Base-by-base conservation (phyloP, 768 basidiomycete species). In the Tricholoma hemisulphureum region DNA sequence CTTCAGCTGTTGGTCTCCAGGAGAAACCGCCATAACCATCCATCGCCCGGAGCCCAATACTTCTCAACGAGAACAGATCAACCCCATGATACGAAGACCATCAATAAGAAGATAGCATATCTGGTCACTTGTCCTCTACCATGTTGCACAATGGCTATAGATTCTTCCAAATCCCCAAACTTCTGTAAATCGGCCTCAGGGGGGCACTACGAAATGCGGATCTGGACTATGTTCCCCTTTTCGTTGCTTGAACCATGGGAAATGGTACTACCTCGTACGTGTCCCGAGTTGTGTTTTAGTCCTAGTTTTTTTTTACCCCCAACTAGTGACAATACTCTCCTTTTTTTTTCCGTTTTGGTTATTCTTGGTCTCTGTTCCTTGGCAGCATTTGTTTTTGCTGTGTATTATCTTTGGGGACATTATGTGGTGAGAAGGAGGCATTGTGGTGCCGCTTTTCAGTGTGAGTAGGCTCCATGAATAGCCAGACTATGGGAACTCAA, bases 161-260 rank as follows among this genome's bases (percentile, higher is more conserved):
- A 34, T n/a, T n/a, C 46, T 9, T 28, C 67, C 18, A 71, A 65
- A 59, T 67, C 68, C 13, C 64, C 63, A 60, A 58, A 28, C 58
- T 59, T 43, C 58, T 66, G n/a, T n/a, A n/a, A n/a, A n/a, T 13
- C 61, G 66, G 16, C 69, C 62, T n/a, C 77, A 76, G 8, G 66
- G 72, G 6, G 80, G 81, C 73, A 76, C 31, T 65, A 67, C 46
- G 70, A 77, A 58, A 78, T 83, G 72, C 81, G 80, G 79, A 76
- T 82, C 51, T 80, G 81, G 69, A 70, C 78, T 20, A 82, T 80
- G 0, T 81, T 83, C 59, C 80, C 74, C 20, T 68, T 82, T 31
- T 78, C 78, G 6, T 75, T 81, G 73, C 73, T 82, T 51, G 82
- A 83, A 60, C 79, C 81, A 48, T 83, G 80, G 76, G 81, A 83